These are phyloP conservation scores for Pleurotus salmoneostramineus DNA, from an alignment of 768 basidiomycete genomes.

Conservation along the genomic window DNA sequence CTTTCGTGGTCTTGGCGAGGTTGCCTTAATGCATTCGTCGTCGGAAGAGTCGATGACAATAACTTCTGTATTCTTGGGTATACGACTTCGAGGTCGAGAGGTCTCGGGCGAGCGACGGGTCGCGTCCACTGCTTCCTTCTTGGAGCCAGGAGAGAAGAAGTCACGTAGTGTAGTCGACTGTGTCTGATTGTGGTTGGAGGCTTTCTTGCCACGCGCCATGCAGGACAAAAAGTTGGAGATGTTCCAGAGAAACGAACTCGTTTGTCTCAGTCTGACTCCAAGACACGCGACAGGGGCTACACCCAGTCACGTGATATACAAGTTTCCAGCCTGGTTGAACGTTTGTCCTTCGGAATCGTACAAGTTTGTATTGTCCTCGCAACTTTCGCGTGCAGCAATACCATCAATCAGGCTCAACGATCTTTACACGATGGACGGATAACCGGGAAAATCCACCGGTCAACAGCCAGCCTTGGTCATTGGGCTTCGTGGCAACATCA, in stretches of 20 bases:
- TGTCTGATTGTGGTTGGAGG: constrained; percentile 12
- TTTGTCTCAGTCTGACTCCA: background rate
- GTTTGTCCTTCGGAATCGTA: no score
- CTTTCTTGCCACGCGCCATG: constrained; percentile 1
- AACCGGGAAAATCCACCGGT: no score
- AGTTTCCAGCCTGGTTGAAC: no score
- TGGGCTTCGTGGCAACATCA: no score
- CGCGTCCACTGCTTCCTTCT: background rate
- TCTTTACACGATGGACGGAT: no score
- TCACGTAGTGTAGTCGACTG: constrained; percentile 38
- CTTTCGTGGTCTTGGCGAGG: constrained; percentile 7
- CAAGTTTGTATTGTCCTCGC: no score
- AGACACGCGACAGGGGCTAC: background rate
- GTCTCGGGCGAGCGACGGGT: no score
- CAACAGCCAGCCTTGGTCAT: no score
- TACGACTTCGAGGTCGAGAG: no score
- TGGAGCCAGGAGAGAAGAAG: constrained; percentile 34
- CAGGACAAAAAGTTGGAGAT: background rate
- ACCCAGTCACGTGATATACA: no score
- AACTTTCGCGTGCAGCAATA: no score
- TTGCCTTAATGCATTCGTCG: constrained; percentile 25
- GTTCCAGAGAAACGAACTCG: background rate
- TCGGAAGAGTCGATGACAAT: constrained; percentile 66
- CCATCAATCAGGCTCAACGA: no score
- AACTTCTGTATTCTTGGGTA: constrained; percentile 27